Evolutionary conservation across 2,329 filamentous ascomycete species (phyloP), one percentile per base, ranked within the genome.

Genomic region (Byssochlamys sp.): DNA sequence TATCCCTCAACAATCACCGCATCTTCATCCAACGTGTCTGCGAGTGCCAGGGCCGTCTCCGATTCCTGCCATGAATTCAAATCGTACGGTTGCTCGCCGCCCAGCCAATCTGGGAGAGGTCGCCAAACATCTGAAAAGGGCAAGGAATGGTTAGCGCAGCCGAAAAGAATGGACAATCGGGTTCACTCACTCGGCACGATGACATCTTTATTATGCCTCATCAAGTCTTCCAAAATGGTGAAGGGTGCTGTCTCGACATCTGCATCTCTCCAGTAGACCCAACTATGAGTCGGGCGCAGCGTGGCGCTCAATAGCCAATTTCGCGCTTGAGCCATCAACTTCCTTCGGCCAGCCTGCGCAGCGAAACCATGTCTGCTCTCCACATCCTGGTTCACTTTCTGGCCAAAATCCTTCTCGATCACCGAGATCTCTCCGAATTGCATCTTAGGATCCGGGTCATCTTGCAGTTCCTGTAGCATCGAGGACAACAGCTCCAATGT

Each of bases 41-140:
- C 94, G 39, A 99, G 81, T 7, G 90, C 90, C 55, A 99, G 80
- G 0, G 94, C 94, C 0, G 94, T 99, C 70, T 99, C 95, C 0
- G 94, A 99, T 74, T 99, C 94, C 74, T 99, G 94, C 94, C 94
- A 99, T 14, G 92, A 97, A 73, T 99, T 99, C 66, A 99, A 75
- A 75, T 99, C 94, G 72, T 99, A 99, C 1, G 94, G 94, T 72
- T 99, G 94, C 72, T 99, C 94, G 67, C 94, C 95, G 52, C 94
- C 94, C 26, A 99, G 88, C 94, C 94, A 99, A 73, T 99, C 94
- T 5, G 94, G 94, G 53, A 99, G 83, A n/a, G 94, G 94, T 63
- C 94, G 87, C 94, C 94, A 99, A 59, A 99, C 94, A 77, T 99
- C 88, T 91, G 60, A 52, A 51, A n/a, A 55, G 50, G 49, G 54